Conservation (phyloP, 106 monocot species). For the Dioscorea alata region DNA sequence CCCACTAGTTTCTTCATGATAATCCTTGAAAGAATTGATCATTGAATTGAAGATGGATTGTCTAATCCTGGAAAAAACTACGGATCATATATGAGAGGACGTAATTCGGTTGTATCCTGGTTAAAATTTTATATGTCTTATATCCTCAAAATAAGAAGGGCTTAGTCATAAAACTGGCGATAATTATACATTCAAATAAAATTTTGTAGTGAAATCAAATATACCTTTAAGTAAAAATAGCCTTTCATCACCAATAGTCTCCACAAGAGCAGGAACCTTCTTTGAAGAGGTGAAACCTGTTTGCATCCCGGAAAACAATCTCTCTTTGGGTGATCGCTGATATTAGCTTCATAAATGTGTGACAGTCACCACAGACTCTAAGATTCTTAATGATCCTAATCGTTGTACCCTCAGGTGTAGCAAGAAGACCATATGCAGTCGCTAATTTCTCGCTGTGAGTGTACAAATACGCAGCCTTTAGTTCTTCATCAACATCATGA, state of each 20-base stretch:
- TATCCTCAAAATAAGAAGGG: too few relatives aligned
- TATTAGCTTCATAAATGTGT: conserved; percentile 37
- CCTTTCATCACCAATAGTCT: conserved; percentile 43
- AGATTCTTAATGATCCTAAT: conserved; percentile 53
- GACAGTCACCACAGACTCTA: conserved; percentile 58
- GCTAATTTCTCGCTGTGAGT: conserved; percentile 54
- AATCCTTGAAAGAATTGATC: too few relatives aligned
- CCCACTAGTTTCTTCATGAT: too few relatives aligned
- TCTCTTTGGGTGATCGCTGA: conserved; percentile 29
- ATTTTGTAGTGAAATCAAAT: neutral
- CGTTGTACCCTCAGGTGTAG: conserved; percentile 26
- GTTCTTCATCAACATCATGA: conserved; percentile 62
- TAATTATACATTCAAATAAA: too few relatives aligned
- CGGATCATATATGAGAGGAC: too few relatives aligned
- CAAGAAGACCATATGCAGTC: conserved; percentile 41
- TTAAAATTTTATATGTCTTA: too few relatives aligned
- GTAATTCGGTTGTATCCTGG: too few relatives aligned
- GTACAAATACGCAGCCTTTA: conserved; percentile 39
- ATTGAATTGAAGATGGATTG: too few relatives aligned
- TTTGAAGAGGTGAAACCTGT: conserved; percentile 50
- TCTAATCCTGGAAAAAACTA: too few relatives aligned
- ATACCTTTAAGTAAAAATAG: conserved; percentile 3
- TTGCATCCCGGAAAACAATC: conserved; percentile 46
- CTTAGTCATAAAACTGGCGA: too few relatives aligned
- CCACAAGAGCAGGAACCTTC: conserved; percentile 52